Base-by-base conservation (phyloP, 1,284 basidiomycete genomes). In the Gymnopus androsaceus region DNA sequence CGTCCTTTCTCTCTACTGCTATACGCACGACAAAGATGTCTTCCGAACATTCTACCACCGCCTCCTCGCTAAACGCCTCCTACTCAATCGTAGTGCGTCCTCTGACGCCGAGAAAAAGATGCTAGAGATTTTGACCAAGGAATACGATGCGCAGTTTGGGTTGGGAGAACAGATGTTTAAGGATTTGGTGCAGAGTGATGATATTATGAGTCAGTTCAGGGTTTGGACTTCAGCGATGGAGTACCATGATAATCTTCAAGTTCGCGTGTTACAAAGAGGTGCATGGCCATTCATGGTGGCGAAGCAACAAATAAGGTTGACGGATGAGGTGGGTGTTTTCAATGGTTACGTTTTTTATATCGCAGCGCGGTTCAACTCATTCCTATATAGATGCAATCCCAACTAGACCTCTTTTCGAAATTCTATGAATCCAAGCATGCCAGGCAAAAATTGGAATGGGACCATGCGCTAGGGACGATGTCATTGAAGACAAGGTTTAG, bases 31-130 rank as follows among this genome's bases (percentile, higher is more conserved):
- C 69, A 94, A 92, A 69, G 94, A 96, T 66, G 92, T 95, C 17
- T 98, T 98, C 73, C 87, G 95, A 64, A 91, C 91, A 30, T 98
- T 97, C 74, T 99, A 98, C 72, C 90, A 92, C 67, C 85, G 92
- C 8, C 85, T 88, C 46, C 76, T 99, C 52, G 92, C 95, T 17
- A 97, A 94, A 75, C 83, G 96, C 36, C 69, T 99, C 54, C 75
- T 99, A 36, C 77, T 98, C 17, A 87, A 87, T 64, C 88, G 88
- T 67, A 94, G 89, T 51, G 95, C 96, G 0, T 92, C 88, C 6
- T 87, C 94, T 63, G 95, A 98, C 68, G 89, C 95, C 64, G 96
- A 99, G 76, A 85, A 87, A 64, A 83, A 80, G 37, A 90, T 98
- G 80, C 78, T 99, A 54, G 85, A 91, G 71, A 92, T 90, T 72